A percentile compares a stretch with the other conserved stretches of the same genome.
These are phyloP conservation scores for Aspergillus vadensis DNA, from an alignment of 2,329 filamentous ascomycete species.

Conservation along the genomic window DNA sequence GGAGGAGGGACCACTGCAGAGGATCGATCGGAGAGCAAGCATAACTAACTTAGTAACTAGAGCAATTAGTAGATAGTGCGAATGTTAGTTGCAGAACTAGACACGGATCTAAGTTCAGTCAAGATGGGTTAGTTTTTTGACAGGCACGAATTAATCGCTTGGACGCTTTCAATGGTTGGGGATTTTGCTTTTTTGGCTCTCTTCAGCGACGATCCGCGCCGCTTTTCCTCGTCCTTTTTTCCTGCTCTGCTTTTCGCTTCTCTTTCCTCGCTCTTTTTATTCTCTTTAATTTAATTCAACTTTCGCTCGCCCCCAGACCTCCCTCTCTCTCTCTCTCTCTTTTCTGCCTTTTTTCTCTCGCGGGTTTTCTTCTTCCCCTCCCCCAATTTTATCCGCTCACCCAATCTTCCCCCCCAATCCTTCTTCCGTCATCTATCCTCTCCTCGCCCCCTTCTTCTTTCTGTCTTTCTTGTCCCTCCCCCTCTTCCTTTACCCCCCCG, in stretches of 20 bases:
- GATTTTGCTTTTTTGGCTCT: constrained; percentile 1
- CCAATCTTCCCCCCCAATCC: too few relatives aligned
- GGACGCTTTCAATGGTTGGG: not conserved
- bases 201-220: not conserved
- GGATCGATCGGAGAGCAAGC: too few relatives aligned
- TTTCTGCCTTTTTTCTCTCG: not conserved
- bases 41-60: too few relatives aligned
- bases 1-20: too few relatives aligned
- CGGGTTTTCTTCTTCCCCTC: too few relatives aligned
- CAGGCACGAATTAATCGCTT: too few relatives aligned
- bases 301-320: not conserved
- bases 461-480: not conserved
- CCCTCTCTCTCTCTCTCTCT: not conserved
- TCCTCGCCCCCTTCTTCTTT: not conserved
- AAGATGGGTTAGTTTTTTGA: too few relatives aligned
- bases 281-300: not conserved
- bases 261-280: not conserved
- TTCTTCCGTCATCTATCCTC: too few relatives aligned
- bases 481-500: not conserved
- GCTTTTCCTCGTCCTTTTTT: not conserved
- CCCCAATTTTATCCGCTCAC: too few relatives aligned
- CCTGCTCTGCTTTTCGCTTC: too few relatives aligned
- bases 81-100: too few relatives aligned
- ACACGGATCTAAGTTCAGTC: not conserved
- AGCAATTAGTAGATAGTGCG: too few relatives aligned